These are phyloP conservation scores for Podila epigama DNA, from an alignment of 192 early-diverging fungal genomes.

Conservation along the genomic window DNA sequence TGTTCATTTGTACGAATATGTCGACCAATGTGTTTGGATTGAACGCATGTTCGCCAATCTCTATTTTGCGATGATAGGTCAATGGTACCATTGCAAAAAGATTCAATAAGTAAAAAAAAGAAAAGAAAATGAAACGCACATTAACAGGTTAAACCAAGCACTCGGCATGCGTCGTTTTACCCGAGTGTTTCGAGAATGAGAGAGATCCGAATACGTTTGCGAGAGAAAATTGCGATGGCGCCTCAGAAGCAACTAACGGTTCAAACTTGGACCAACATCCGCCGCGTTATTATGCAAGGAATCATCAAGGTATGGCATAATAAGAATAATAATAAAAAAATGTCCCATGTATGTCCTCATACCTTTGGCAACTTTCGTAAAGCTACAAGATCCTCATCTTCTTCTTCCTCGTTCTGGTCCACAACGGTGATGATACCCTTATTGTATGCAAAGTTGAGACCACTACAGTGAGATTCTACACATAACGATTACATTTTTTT, in stretches of 20 bases:
- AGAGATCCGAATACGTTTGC: constrained; percentile 35
- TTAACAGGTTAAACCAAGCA: no score
- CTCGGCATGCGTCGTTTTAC: no score
- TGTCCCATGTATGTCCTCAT: not conserved
- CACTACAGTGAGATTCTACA: no score
- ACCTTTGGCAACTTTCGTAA: constrained; percentile 31
- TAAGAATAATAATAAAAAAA: no score
- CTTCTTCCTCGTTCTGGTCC: constrained; percentile 12
- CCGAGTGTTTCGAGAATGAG: not conserved
- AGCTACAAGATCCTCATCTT: constrained; percentile 28
- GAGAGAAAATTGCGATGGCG: constrained; percentile 31
- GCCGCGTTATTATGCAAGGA: no score
- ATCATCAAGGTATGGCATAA: no score
- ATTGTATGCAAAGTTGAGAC: no score
- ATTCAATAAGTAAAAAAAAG: no score
- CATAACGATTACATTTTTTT: no score
- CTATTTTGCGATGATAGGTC: not conserved
- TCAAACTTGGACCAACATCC: constrained; percentile 27
- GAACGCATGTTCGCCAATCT: constrained; percentile 15
- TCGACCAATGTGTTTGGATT: constrained; percentile 27
- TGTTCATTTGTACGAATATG: constrained; percentile 27
- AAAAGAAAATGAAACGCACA: not conserved
- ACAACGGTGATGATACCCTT: constrained; percentile 40
- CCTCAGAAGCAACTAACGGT: constrained; percentile 22
- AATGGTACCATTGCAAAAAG: no score